phyloP scores from a whole-genome alignment of 352 stramenopile species.

The Aphanomyces euteiches region DNA sequence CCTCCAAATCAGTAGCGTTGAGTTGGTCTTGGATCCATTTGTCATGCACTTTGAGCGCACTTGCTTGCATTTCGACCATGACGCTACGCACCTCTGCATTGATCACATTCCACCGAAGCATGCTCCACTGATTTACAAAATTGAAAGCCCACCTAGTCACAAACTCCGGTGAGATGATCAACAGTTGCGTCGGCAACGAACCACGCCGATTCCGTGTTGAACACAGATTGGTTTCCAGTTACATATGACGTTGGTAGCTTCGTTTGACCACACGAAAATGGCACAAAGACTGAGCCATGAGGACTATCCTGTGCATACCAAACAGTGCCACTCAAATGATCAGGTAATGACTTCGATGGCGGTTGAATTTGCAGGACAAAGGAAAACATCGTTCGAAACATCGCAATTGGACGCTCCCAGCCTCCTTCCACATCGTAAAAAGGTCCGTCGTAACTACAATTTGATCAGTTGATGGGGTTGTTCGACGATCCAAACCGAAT shows the following conservation, averaged over 20 bases:
- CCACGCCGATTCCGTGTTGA: constrained; percentile 63
- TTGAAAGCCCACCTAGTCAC: constrained; percentile 61
- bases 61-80: constrained; percentile 41
- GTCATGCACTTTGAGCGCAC: constrained; percentile 13
- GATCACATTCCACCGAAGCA: constrained; percentile 71
- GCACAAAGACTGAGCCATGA: constrained; percentile 69
- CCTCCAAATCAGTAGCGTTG: constrained; percentile 37
- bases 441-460: constrained; percentile 21
- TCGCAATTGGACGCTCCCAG: constrained; percentile 88
- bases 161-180: neutral
- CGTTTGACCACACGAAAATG: constrained; percentile 58
- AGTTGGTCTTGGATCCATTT: constrained; percentile 40
- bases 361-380: constrained; percentile 70
- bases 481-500: constrained; percentile 62
- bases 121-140: constrained; percentile 84
- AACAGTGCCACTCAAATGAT: constrained; percentile 49
- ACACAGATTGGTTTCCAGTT: constrained; percentile 61
- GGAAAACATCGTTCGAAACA: constrained; percentile 85
- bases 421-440: constrained; percentile 43
- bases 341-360: constrained; percentile 29
- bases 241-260: constrained; percentile 54
- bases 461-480: neutral
- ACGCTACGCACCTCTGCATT: constrained; percentile 47
- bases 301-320: constrained; percentile 68
- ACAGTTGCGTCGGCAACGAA: neutral